Conservation (phyloP, 116 monocot genomes). For the Dioscorea cayenensis region DNA sequence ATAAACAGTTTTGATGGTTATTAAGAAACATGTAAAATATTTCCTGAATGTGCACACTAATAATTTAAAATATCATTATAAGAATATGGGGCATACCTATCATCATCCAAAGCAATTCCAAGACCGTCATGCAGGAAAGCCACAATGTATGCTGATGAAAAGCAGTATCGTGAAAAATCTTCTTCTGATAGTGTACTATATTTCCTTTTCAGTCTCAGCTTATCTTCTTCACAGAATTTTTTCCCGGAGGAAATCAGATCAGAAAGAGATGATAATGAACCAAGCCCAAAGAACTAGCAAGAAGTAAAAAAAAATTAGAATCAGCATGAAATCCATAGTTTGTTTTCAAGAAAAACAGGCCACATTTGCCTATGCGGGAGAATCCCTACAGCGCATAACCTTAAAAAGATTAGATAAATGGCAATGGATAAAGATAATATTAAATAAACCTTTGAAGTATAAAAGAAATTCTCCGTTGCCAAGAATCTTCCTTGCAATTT, state of each 20-base stretch:
- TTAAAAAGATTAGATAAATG: neutral
- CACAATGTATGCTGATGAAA: conserved; percentile 74
- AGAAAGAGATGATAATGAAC: conserved; percentile 33
- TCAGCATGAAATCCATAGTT: neutral
- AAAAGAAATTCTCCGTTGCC: conserved; percentile 54
- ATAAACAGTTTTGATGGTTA: no score
- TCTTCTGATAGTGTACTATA: conserved; percentile 41
- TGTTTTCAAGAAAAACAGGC: neutral
- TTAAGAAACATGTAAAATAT: neutral
- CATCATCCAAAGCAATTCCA: conserved; percentile 50
- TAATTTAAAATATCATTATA: neutral
- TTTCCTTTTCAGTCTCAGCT: conserved; percentile 36
- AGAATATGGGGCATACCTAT: conserved; percentile 24
- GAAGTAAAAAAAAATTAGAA: conserved; percentile 5
- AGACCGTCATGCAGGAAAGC: conserved; percentile 67
- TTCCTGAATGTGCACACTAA: no score
- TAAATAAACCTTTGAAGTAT: conserved; percentile 55
- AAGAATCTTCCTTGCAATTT: conserved; percentile 45
- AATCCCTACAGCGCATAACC: neutral
- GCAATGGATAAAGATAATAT: neutral
- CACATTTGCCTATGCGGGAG: neutral
- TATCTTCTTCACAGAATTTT: conserved; percentile 65
- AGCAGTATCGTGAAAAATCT: conserved; percentile 66
- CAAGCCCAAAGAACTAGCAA: conserved; percentile 65
- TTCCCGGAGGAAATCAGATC: conserved; percentile 59